Conservation (phyloP, 129 eudicot species). For the Kitagawia praeruptora region DNA sequence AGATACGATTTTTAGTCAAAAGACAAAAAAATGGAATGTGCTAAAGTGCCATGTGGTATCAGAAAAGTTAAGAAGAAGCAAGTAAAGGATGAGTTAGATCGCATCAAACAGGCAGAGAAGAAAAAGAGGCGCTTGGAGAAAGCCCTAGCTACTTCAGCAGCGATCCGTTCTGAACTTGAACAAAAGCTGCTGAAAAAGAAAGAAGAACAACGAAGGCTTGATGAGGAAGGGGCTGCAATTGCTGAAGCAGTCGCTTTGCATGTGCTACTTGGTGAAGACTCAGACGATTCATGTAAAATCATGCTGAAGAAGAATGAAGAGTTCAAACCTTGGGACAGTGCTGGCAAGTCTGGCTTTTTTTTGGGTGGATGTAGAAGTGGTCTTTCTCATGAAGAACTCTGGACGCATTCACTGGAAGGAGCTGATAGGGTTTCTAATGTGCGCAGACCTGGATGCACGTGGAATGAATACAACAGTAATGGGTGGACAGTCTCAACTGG, state of each 20-base stretch:
- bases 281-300: constrained; percentile 35
- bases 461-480: constrained; percentile 29
- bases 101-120: constrained; percentile 93
- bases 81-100: constrained; percentile 91
- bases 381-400: constrained; percentile 34
- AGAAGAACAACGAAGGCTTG: constrained; percentile 94
- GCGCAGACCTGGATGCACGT: constrained; percentile 30
- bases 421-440: constrained; percentile 37
- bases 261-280: constrained; percentile 80
- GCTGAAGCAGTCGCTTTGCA: constrained; percentile 93
- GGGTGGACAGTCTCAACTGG: constrained; percentile 24
- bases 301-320: constrained; percentile 47
- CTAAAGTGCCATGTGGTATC: constrained; percentile 50
- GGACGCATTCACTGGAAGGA: constrained; percentile 30
- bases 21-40: constrained; percentile 48
- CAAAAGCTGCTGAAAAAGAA: constrained; percentile 82
- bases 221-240: constrained; percentile 93
- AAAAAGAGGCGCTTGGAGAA: constrained; percentile 92
- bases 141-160: constrained; percentile 95
- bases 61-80: constrained; percentile 90
- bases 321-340: constrained; percentile 49
- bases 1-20: constrained; percentile 3
- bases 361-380: constrained; percentile 33
- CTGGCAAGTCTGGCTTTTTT: constrained; percentile 28
- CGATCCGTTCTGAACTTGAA: constrained; percentile 83